A percentile compares a stretch with the other conserved stretches of the same genome.
Evolutionary conservation across 371 early-diverging fungal species (phyloP).

Genomic region (Dichotomocladium elegans): DNA sequence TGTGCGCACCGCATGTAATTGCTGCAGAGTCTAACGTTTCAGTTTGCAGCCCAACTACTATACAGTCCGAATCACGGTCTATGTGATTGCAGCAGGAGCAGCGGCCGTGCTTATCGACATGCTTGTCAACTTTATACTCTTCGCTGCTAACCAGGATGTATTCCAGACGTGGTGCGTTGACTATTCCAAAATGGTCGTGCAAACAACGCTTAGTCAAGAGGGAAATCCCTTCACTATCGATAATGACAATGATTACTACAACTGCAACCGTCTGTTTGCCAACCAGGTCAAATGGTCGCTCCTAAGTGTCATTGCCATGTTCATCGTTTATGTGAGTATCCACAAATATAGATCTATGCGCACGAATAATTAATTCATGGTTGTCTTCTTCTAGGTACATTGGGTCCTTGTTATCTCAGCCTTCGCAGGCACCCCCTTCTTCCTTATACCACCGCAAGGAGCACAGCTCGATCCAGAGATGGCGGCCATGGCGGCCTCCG

Average conservation of each 20-base stretch:
- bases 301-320: constrained; percentile 28
- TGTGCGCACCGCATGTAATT: background rate
- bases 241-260: constrained; percentile 26
- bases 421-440: constrained; percentile 14
- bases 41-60: constrained; percentile 4
- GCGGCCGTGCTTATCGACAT: constrained; percentile 9
- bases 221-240: background rate
- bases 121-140: constrained; percentile 18
- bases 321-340: constrained; percentile 36
- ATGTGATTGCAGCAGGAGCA: constrained; percentile 4
- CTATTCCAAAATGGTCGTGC: constrained; percentile 3
- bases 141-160: constrained; percentile 4
- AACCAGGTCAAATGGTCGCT: constrained; percentile 44
- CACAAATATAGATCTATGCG: no score
- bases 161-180: constrained; percentile 13
- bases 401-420: constrained; percentile 14
- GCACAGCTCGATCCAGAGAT: no score
- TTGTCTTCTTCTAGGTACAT: constrained; percentile 6
- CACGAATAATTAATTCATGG: background rate
- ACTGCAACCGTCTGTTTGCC: constrained; percentile 35
- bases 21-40: no score
- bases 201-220: background rate
- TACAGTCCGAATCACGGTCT: constrained; percentile 10
- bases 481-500: background rate
- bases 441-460: constrained; percentile 5